Percentiles rank a stretch among this genome's conserved stretches.
Evolutionary conservation across 768 basidiomycete species (phyloP).

Genomic region (Lactifluus piperatus): DNA sequence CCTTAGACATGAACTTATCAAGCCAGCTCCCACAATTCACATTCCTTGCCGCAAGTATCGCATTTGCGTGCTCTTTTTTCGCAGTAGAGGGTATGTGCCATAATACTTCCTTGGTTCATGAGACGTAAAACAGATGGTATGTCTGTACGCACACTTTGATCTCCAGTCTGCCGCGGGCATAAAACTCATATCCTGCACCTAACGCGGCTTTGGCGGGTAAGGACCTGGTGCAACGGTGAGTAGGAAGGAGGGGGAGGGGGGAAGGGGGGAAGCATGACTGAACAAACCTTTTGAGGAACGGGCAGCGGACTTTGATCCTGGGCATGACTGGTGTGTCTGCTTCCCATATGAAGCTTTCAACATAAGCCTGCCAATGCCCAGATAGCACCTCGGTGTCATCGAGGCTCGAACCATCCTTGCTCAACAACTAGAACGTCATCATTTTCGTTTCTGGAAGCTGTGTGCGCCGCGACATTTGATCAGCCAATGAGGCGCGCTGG

Average conservation of each 20-base stretch:
- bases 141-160: slow-evolving; percentile 80
- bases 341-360: slow-evolving; percentile 63
- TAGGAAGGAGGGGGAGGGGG: slow-evolving; percentile 27
- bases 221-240: slow-evolving; percentile 31
- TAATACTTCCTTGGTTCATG: slow-evolving; percentile 56
- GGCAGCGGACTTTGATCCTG: slow-evolving; percentile 37
- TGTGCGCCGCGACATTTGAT: not conserved
- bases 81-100: slow-evolving; percentile 37
- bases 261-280: slow-evolving; percentile 20
- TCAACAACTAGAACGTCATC: slow-evolving; percentile 66
- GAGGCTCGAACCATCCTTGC: slow-evolving; percentile 67
- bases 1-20: not conserved
- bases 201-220: slow-evolving; percentile 27
- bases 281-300: slow-evolving; percentile 58
- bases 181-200: slow-evolving; percentile 6
- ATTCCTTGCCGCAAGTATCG: not conserved
- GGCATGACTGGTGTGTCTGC: slow-evolving; percentile 48
- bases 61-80: slow-evolving; percentile 30
- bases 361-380: slow-evolving; percentile 71
- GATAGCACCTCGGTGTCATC: slow-evolving; percentile 72
- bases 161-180: slow-evolving; percentile 49
- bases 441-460: slow-evolving; percentile 61
- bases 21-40: not conserved
- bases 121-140: slow-evolving; percentile 74
- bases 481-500: not conserved